A percentile compares a stretch with the other conserved stretches of the same genome.
phyloP scores from a whole-genome alignment of 257 asterid genomes.

The Nicotiana knightiana region DNA sequence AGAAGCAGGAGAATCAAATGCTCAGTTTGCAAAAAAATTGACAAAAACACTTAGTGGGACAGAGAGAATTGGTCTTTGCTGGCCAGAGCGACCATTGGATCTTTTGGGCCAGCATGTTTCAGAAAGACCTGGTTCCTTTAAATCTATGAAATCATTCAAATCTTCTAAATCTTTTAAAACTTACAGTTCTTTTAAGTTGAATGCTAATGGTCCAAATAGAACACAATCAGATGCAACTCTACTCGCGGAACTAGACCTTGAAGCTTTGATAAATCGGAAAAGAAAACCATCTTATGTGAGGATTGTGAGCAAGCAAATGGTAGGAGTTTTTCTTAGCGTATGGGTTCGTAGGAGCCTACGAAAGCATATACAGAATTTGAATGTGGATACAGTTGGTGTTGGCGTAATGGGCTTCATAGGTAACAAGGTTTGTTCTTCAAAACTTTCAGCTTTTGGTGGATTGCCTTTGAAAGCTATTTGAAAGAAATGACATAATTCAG shows the following conservation, averaged over 20 bases:
- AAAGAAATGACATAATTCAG: not conserved
- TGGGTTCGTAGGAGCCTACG: slow-evolving; percentile 93
- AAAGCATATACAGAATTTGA: slow-evolving; percentile 69
- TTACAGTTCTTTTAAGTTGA: slow-evolving; percentile 52
- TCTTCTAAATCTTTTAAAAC: slow-evolving; percentile 45
- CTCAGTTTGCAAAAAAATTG: slow-evolving; percentile 31
- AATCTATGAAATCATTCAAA: slow-evolving; percentile 35
- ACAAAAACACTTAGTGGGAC: slow-evolving; percentile 55
- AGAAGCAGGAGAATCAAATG: slow-evolving; percentile 23
- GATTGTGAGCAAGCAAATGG: slow-evolving; percentile 95
- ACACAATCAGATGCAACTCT: slow-evolving; percentile 36
- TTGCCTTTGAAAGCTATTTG: not conserved
- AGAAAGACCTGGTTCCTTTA: slow-evolving; percentile 51
- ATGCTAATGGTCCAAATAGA: slow-evolving; percentile 19
- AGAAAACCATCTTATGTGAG: slow-evolving; percentile 78
- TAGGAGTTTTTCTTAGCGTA: slow-evolving; percentile 74
- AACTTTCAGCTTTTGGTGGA: slow-evolving; percentile 8
- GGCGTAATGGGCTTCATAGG: slow-evolving; percentile 98
- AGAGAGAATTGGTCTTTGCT: slow-evolving; percentile 78
- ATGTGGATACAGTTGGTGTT: slow-evolving; percentile 87
- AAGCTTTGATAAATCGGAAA: slow-evolving; percentile 59
- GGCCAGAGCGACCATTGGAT: slow-evolving; percentile 92
- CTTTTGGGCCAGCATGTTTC: slow-evolving; percentile 49
- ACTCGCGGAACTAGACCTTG: slow-evolving; percentile 64
- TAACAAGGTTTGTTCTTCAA: slow-evolving; percentile 67